Evolutionary conservation across 441 rosid species (phyloP).

Genomic region (Eruca vesicaria): DNA sequence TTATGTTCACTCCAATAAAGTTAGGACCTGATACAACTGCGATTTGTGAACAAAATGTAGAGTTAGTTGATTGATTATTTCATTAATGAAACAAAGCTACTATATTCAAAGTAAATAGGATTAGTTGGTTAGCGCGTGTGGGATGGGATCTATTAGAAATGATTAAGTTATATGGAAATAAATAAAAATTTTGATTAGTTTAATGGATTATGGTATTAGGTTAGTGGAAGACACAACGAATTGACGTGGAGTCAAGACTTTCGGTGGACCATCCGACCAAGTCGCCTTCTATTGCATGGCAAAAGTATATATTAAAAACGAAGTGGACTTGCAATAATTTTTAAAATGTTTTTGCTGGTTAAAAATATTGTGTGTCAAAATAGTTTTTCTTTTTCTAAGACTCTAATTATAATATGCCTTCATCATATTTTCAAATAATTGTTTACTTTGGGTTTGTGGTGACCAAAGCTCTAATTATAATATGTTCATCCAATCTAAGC

Average conservation of each 20-base stretch:
- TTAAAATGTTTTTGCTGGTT: background rate
- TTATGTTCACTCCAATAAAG: slow-evolving; percentile 67
- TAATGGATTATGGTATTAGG: slow-evolving; percentile 20
- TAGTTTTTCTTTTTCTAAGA: background rate
- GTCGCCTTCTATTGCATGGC: slow-evolving; percentile 30
- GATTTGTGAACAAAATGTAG: background rate
- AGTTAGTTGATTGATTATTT: slow-evolving; percentile 10
- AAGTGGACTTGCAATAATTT: slow-evolving; percentile 6
- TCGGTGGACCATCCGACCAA: slow-evolving; percentile 29
- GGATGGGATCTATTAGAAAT: background rate
- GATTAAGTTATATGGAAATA: background rate
- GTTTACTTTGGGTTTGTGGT: background rate
- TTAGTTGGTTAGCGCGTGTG: slow-evolving; percentile 1
- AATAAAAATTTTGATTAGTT: background rate
- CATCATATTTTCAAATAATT: background rate
- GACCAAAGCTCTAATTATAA: slow-evolving; percentile 1
- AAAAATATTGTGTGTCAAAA: background rate
- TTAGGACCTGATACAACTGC: slow-evolving; percentile 56
- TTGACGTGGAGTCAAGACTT: slow-evolving; percentile 29
- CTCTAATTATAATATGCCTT: slow-evolving; percentile 14
- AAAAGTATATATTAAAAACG: background rate
- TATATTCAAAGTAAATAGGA: background rate
- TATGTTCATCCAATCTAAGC: background rate
- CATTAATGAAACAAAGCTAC: background rate
- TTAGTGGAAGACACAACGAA: slow-evolving; percentile 26